These are phyloP conservation scores for Steccherinum ochraceum DNA, from an alignment of 768 basidiomycete genomes.

Conservation along the genomic window DNA sequence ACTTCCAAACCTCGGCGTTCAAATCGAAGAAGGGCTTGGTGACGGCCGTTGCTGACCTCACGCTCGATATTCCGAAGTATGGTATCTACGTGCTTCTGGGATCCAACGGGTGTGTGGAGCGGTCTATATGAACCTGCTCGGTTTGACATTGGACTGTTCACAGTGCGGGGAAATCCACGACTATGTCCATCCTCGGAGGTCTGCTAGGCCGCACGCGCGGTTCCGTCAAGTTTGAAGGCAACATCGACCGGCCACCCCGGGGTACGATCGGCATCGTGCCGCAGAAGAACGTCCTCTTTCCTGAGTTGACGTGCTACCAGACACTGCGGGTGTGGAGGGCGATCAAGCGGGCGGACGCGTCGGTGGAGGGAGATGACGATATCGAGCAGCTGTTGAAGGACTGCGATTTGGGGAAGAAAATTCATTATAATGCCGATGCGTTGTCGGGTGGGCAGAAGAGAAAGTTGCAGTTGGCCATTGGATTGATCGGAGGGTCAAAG, in stretches of 20 bases:
- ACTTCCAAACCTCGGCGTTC: constrained; percentile 46
- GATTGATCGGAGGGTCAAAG: constrained; percentile 69
- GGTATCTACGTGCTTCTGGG: constrained; percentile 78
- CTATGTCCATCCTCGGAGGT: constrained; percentile 60
- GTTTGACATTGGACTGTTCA: not conserved
- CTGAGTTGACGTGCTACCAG: constrained; percentile 68
- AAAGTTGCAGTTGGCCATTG: constrained; percentile 79
- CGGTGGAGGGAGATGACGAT: constrained; percentile 44
- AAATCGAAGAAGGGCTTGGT: constrained; percentile 40
- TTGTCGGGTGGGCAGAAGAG: constrained; percentile 79
- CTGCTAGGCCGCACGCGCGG: constrained; percentile 56
- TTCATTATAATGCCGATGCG: constrained; percentile 56
- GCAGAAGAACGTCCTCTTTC: constrained; percentile 79
- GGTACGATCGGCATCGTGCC: constrained; percentile 73
- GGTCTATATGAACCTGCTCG: not conserved
- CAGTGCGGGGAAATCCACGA: constrained; percentile 75
- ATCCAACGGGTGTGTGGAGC: constrained; percentile 48
- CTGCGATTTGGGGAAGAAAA: constrained; percentile 69
- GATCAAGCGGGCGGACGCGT: constrained; percentile 54
- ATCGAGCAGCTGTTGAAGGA: constrained; percentile 58
- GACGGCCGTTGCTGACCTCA: constrained; percentile 60
- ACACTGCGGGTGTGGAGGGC: constrained; percentile 68
- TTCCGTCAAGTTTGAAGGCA: constrained; percentile 48
- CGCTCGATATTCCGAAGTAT: constrained; percentile 59
- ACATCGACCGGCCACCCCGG: constrained; percentile 44